Evolutionary conservation across 129 eudicot species (phyloP), one percentile per base, ranked within the genome.

Genomic region (Cynara cardunculus): DNA sequence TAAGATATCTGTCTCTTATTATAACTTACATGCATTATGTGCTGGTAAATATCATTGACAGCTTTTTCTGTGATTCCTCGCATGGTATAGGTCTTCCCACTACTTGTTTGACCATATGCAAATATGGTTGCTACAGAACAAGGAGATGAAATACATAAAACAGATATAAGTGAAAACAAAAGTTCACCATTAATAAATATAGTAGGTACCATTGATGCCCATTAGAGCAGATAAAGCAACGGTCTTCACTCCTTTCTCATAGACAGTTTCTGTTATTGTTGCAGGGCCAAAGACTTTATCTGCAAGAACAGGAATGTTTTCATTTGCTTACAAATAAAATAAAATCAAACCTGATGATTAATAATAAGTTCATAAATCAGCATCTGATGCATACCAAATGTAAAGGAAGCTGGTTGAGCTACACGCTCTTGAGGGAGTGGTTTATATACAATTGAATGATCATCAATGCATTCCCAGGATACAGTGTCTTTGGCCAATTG

Each of bases 71-170:
- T 96, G 49, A 96, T 91, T 86, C 99, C 97, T 89, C 93, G 75
- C 99, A 96, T 95, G 21, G 99, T 95, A 81, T 85, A 96, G 22
- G 99, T 94, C 72, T 94, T 94, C 61, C 99, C 99, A 72, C 99
- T 96, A 84, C 99, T 96, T 39, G 99, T 92, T 87, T 96, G 99
- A 30, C 99, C 99, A 77, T 96, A 96, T 19, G 97, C 99, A 89
- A 95, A 95, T 74, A 95, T 92, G 27, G 97, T 92, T 78, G 99
- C 99, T 95, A 94, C 85, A 86, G 71, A 46, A 27, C 64, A 77
- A 25, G 75, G 24, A 62, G 7, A 9, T 49, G 27, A 72, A 66
- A 71, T 76, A 34, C 10, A 26, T 59, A 49, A 68, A 72, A 75
- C 35, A 76, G 9, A 53, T 59, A n/a, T 2, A 66, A 35, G 27